These are phyloP conservation scores for Crithidia mellificae DNA, from an alignment of 208 protist species.

Conservation along the genomic window DNA sequence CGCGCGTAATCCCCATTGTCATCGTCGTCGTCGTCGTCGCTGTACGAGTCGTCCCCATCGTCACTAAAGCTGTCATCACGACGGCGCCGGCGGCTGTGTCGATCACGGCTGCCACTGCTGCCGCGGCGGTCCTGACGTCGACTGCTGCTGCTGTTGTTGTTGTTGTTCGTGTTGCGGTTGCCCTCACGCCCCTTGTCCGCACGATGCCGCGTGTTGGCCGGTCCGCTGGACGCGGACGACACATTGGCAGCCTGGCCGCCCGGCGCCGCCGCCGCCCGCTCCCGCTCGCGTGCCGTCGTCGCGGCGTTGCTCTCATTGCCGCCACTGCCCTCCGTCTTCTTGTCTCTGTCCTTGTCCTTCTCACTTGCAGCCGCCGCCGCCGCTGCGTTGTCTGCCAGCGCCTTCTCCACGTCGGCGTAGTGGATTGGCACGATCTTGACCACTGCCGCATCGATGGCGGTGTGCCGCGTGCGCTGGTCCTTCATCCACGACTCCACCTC, in stretches of 20 bases:
- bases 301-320: neutral
- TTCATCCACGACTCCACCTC: conserved; percentile 64
- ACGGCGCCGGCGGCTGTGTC: neutral
- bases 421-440: conserved; percentile 51
- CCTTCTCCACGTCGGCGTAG: conserved; percentile 48
- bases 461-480: conserved; percentile 65
- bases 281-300: neutral
- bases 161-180: conserved; percentile 1
- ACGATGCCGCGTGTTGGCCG: neutral
- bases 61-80: too few species aligned
- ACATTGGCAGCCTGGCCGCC: neutral
- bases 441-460: conserved; percentile 59
- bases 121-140: neutral
- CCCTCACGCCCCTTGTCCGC: neutral
- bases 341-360: neutral
- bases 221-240: neutral
- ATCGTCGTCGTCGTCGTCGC: neutral
- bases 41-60: neutral
- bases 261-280: conserved; percentile 1
- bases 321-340: neutral
- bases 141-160: conserved; percentile 8
- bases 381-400: conserved; percentile 17
- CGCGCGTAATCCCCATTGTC: conserved; percentile 3
- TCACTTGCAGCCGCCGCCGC: neutral
- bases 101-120: neutral